Evolutionary conservation across 371 early-diverging fungal species (phyloP).

Genomic region (Lichtheimia hyalospora): DNA sequence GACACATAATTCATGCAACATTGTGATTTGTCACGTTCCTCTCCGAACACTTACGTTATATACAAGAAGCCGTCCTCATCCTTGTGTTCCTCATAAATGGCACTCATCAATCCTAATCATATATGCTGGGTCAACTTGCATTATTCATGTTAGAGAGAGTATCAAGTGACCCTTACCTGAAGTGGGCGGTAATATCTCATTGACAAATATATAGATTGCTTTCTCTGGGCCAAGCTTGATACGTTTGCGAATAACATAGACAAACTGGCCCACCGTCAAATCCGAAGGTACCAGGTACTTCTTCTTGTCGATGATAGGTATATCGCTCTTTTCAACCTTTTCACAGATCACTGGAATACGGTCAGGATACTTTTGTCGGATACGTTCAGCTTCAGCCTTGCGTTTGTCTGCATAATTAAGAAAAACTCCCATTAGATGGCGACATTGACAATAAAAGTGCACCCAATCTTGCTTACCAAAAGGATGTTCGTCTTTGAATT

Average conservation of each 20-base stretch:
- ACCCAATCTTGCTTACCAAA: conserved; percentile 73
- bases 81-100: conserved; percentile 93
- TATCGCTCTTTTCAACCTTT: conserved; percentile 94
- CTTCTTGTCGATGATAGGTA: conserved; percentile 96
- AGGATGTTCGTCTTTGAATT: conserved; percentile 96
- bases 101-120: conserved; percentile 77
- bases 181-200: conserved; percentile 91
- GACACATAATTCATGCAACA: conserved; percentile 2
- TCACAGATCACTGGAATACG: conserved; percentile 96
- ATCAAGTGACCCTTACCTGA: conserved; percentile 44
- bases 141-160: too few species aligned
- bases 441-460: conserved; percentile 2
- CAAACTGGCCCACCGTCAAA: conserved; percentile 97
- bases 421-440: background rate
- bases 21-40: background rate
- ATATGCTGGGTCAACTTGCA: background rate
- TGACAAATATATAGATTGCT: conserved; percentile 98
- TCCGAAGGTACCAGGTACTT: conserved; percentile 98
- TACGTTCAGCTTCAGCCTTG: conserved; percentile 94
- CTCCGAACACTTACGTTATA: conserved; percentile 61
- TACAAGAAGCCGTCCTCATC: conserved; percentile 97
- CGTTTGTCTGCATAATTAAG: conserved; percentile 76
- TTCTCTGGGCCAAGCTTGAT: conserved; percentile 94
- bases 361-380: conserved; percentile 96
- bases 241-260: conserved; percentile 93